Conservation (phyloP, 176 grass and related monocot species). For the Oryza glumipatula region DNA sequence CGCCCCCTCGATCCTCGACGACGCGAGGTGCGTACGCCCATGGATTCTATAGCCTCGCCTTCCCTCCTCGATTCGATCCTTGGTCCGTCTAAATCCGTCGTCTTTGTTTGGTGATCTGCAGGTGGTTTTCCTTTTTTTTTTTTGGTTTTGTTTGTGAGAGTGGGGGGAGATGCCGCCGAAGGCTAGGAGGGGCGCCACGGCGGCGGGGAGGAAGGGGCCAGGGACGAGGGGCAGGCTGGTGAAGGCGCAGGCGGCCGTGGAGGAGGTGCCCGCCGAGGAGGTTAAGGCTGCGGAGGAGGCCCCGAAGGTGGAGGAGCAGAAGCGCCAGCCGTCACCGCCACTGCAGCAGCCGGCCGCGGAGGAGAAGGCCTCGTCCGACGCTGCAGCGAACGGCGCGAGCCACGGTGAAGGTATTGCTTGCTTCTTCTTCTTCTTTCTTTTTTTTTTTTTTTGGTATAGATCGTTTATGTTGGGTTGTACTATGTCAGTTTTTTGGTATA, state of each 20-base stretch:
- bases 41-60: neutral
- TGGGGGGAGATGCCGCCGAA: slow-evolving; percentile 69
- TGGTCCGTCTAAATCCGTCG: neutral
- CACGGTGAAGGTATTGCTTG: slow-evolving; percentile 59
- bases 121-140: neutral
- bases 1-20: slow-evolving; percentile 23
- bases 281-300: slow-evolving; percentile 47
- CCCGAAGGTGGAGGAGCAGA: slow-evolving; percentile 49
- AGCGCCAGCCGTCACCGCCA: slow-evolving; percentile 39
- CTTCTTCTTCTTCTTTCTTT: neutral
- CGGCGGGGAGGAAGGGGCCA: slow-evolving; percentile 39
- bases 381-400: slow-evolving; percentile 22
- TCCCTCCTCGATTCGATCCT: neutral
- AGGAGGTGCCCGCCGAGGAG: slow-evolving; percentile 43
- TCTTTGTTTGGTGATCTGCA: slow-evolving; percentile 20
- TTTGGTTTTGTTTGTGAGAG: slow-evolving; percentile 23
- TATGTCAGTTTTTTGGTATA: neutral
- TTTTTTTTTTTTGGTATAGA: neutral
- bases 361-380: slow-evolving; percentile 28
- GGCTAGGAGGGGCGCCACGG: slow-evolving; percentile 51
- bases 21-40: slow-evolving; percentile 35
- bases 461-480: slow-evolving; percentile 20
- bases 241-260: slow-evolving; percentile 27
- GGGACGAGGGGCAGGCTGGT: slow-evolving; percentile 24
- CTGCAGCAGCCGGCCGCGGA: neutral